Evolutionary conservation across 202 grass and related monocot genomes (phyloP).

Genomic region (Panicum virgatum): DNA sequence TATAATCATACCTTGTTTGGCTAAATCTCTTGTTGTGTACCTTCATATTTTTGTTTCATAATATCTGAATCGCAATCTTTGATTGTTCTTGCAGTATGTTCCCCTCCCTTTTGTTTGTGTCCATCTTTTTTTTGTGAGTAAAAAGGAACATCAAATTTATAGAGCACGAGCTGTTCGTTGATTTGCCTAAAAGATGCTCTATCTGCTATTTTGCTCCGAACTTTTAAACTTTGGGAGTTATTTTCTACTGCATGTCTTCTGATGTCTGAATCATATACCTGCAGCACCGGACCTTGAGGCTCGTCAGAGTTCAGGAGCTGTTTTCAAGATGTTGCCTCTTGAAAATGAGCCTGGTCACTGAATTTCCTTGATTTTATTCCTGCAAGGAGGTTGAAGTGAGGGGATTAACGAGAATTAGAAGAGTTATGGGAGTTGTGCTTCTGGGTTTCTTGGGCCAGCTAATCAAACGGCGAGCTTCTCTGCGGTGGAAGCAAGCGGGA

Average conservation of each 20-base stretch:
- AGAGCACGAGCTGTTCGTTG: slow-evolving; percentile 1
- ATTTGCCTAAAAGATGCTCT: not conserved
- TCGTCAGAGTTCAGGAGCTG: not conserved
- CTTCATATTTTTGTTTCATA: not conserved
- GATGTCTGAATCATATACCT: not conserved
- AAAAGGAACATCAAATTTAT: not conserved
- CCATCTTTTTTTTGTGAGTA: not conserved
- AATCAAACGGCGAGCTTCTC: slow-evolving; percentile 65
- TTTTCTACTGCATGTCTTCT: not conserved
- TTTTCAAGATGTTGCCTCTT: slow-evolving; percentile 50
- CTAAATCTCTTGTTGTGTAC: not conserved
- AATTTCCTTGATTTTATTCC: slow-evolving; percentile 21
- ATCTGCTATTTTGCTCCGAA: not conserved
- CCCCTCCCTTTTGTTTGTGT: not conserved
- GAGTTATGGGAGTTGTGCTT: slow-evolving; percentile 55
- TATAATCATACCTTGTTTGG: not conserved
- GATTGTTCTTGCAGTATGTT: slow-evolving; percentile 13
- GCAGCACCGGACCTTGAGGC: slow-evolving; percentile 6
- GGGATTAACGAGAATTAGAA: slow-evolving; percentile 1
- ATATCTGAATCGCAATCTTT: not conserved
- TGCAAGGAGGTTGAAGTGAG: slow-evolving; percentile 13
- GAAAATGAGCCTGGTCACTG: slow-evolving; percentile 31
- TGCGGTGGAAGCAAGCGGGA: slow-evolving; percentile 67
- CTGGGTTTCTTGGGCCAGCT: slow-evolving; percentile 55
- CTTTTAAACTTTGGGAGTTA: not conserved